These are phyloP conservation scores for Cladosporium halotolerans DNA, from an alignment of 2,329 filamentous ascomycete species.

Conservation along the genomic window DNA sequence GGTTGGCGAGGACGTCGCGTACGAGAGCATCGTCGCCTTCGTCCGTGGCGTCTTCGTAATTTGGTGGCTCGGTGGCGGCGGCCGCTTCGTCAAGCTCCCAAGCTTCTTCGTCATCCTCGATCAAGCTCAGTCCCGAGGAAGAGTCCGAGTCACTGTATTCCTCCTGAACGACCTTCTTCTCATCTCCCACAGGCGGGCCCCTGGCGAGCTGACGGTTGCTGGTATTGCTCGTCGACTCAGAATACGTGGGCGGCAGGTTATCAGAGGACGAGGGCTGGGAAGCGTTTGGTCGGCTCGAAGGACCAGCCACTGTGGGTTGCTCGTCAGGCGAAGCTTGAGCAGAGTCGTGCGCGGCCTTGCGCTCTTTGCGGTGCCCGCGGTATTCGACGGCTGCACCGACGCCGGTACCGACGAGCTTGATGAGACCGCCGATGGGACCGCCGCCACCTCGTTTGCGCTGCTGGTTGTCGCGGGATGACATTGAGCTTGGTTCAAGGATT, in stretches of 20 bases:
- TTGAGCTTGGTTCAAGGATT: background rate
- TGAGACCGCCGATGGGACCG: slow-evolving; percentile 8
- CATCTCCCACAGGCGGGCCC: slow-evolving; percentile 12
- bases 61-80: slow-evolving; percentile 19
- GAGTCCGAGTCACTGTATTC: background rate
- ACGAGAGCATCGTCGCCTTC: slow-evolving; percentile 19
- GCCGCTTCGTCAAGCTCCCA: slow-evolving; percentile 29
- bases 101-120: slow-evolving; percentile 26
- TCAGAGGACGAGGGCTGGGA: background rate
- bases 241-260: slow-evolving; percentile 13
- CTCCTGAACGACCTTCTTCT: slow-evolving; percentile 7
- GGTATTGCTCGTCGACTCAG: slow-evolving; percentile 2
- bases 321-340: slow-evolving; percentile 8
- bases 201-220: slow-evolving; percentile 11
- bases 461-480: background rate
- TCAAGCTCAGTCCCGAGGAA: slow-evolving; percentile 11
- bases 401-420: slow-evolving; percentile 19
- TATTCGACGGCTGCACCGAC: slow-evolving; percentile 26
- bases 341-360: slow-evolving; percentile 15
- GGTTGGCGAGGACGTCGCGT: slow-evolving; percentile 15
- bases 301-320: background rate
- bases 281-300: background rate
- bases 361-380: slow-evolving; percentile 23
- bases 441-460: background rate
- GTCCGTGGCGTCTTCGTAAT: slow-evolving; percentile 24